These are phyloP conservation scores for Cinnamomum chago DNA, from an alignment of 164 flowering plant genomes.

Conservation along the genomic window DNA sequence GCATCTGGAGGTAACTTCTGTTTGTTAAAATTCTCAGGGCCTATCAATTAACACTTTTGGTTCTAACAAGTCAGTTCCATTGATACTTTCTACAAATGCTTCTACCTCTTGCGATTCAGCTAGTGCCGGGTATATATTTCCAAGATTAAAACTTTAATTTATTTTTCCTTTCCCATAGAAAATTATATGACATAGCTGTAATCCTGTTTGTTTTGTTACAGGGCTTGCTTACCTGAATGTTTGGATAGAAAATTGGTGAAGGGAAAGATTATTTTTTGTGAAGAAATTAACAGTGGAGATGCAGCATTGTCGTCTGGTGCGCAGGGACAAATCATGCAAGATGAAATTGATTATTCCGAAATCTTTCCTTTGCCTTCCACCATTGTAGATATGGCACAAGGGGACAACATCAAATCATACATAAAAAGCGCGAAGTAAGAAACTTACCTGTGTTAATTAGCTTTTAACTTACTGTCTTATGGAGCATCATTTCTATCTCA, in stretches of 20 bases:
- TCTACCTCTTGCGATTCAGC: not conserved
- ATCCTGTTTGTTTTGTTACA: not conserved
- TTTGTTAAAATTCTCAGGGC: not conserved
- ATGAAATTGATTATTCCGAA: slow-evolving; percentile 23
- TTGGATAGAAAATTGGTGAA: slow-evolving; percentile 28
- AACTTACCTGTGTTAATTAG: not conserved
- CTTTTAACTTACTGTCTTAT: too few relatives aligned
- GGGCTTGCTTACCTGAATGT: slow-evolving; percentile 18
- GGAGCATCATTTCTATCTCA: too few relatives aligned
- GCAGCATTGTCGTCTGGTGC: slow-evolving; percentile 24
- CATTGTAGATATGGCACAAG: slow-evolving; percentile 21
- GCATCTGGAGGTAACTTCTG: too few relatives aligned
- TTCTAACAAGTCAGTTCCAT: not conserved
- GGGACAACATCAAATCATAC: slow-evolving; percentile 20
- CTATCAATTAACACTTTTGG: not conserved
- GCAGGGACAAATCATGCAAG: slow-evolving; percentile 33
- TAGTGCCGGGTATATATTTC: not conserved
- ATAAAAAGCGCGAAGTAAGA: slow-evolving; percentile 31
- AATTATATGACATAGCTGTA: not conserved
- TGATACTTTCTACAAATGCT: not conserved
- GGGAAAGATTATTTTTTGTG: slow-evolving; percentile 53
- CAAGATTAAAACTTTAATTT: not conserved
- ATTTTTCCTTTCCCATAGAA: not conserved
- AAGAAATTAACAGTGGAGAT: not conserved
- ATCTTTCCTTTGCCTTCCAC: slow-evolving; percentile 35